Evolutionary conservation across 768 basidiomycete genomes (phyloP).

Genomic region (Russula griseocarnosa): DNA sequence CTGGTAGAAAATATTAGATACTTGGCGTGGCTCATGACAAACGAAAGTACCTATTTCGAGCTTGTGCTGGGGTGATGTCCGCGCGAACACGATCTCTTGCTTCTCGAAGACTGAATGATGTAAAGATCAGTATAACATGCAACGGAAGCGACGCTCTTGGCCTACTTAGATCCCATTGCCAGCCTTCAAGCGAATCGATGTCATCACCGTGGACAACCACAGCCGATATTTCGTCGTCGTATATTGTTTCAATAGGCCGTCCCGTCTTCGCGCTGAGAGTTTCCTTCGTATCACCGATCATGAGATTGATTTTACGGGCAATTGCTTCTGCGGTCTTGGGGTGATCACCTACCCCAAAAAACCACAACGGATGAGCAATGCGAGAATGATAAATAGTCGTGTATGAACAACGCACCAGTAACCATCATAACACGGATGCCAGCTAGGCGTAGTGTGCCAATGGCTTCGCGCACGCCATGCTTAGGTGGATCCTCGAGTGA

Average conservation of each 20-base stretch:
- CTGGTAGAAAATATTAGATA: constrained; percentile 34
- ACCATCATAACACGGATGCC: constrained; percentile 80
- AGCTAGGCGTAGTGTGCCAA: constrained; percentile 63
- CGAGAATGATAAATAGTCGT: background rate
- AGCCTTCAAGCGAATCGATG: constrained; percentile 61
- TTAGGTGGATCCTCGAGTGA: constrained; percentile 70
- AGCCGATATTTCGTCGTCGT: constrained; percentile 64
- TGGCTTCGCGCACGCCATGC: constrained; percentile 67
- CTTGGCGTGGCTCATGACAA: background rate
- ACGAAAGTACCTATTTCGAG: constrained; percentile 57
- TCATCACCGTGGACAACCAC: constrained; percentile 67
- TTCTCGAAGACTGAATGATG: constrained; percentile 54
- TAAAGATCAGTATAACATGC: constrained; percentile 1
- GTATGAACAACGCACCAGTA: constrained; percentile 42
- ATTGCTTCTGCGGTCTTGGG: constrained; percentile 73
- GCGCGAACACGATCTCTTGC: constrained; percentile 66
- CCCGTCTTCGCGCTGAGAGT: constrained; percentile 55
- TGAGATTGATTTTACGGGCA: constrained; percentile 67
- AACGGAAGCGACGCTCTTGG: background rate
- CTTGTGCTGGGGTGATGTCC: constrained; percentile 70
- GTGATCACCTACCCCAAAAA: constrained; percentile 49
- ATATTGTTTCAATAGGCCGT: constrained; percentile 52
- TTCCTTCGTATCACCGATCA: constrained; percentile 62
- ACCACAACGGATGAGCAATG: background rate
- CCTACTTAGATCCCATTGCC: constrained; percentile 73